Percentiles rank a stretch among this genome's conserved stretches.
Evolutionary conservation across 2,329 filamentous ascomycete species (phyloP).

Genomic region (Cucurbitaria berberidis): DNA sequence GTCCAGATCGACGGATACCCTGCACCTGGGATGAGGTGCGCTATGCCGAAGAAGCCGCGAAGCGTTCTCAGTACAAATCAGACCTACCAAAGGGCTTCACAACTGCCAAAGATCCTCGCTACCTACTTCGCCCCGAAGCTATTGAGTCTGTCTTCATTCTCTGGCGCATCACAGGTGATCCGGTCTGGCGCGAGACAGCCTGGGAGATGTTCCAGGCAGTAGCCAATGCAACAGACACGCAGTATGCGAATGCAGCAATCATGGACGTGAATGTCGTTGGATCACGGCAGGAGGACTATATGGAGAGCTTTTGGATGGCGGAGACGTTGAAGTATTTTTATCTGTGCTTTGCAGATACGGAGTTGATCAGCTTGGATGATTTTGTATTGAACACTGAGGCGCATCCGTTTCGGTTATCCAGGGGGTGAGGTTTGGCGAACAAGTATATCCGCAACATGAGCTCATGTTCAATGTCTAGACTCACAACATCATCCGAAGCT

Average conservation of each 20-base stretch:
- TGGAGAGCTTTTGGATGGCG: slow-evolving; percentile 58
- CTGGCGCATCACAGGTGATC: slow-evolving; percentile 63
- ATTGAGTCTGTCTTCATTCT: slow-evolving; percentile 65
- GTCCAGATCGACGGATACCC: slow-evolving; percentile 19
- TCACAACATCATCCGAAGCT: not conserved
- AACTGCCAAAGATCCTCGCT: slow-evolving; percentile 49
- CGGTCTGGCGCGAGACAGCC: slow-evolving; percentile 48
- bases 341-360: slow-evolving; percentile 53
- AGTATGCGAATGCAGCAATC: slow-evolving; percentile 52
- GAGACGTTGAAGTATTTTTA: slow-evolving; percentile 59
- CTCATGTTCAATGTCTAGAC: not conserved
- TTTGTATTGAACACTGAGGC: slow-evolving; percentile 58
- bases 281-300: slow-evolving; percentile 47
- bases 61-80: slow-evolving; percentile 30
- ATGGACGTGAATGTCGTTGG: slow-evolving; percentile 48
- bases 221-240: slow-evolving; percentile 48
- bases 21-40: slow-evolving; percentile 61
- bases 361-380: slow-evolving; percentile 53
- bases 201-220: slow-evolving; percentile 56
- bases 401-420: slow-evolving; percentile 50
- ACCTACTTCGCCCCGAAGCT: slow-evolving; percentile 60
- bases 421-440: slow-evolving; percentile 6
- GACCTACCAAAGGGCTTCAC: slow-evolving; percentile 51
- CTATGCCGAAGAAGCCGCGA: slow-evolving; percentile 49
- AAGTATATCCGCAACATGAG: too few relatives aligned